Conservation (phyloP, 1,284 basidiomycete species). For the Testicularia cyperi region DNA sequence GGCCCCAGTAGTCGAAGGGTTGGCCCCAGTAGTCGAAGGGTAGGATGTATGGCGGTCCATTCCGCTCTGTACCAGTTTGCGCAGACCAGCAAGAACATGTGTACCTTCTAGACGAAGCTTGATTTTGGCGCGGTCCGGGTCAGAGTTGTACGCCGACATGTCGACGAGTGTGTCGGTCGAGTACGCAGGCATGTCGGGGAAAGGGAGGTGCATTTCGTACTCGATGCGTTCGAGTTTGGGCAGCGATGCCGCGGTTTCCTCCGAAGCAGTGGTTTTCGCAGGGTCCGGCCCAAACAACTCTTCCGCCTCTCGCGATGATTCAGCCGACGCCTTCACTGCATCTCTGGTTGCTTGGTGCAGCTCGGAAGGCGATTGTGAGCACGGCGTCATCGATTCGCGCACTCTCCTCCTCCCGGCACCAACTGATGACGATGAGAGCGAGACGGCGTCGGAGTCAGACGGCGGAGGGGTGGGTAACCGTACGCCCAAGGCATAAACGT, state of each 20-base stretch:
- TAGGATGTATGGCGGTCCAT: conserved; percentile 29
- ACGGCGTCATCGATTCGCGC: conserved; percentile 9
- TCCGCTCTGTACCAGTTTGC: conserved; percentile 36
- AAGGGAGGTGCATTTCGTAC: conserved; percentile 38
- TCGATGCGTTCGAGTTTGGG: conserved; percentile 37
- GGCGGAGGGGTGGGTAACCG: conserved; percentile 25
- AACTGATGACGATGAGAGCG: conserved; percentile 14
- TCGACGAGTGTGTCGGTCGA: conserved; percentile 17
- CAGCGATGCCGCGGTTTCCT: conserved; percentile 13
- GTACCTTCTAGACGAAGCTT: conserved; percentile 38
- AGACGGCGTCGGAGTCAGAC: conserved; percentile 12
- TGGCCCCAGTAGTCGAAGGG: conserved; percentile 21
- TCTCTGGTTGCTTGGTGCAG: conserved; percentile 1
- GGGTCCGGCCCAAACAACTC: conserved; percentile 32
- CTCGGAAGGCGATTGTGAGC: conserved; percentile 14
- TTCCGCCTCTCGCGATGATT: conserved; percentile 21
- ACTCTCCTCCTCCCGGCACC: conserved; percentile 2
- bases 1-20: conserved; percentile 7
- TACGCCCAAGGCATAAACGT: conserved; percentile 14
- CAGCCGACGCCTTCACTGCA: conserved; percentile 2
- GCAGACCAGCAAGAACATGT: conserved; percentile 40
- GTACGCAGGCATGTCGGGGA: conserved; percentile 34
- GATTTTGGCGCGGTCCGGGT: conserved; percentile 30
- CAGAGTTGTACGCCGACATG: conserved; percentile 31
- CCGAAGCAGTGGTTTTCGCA: neutral